A percentile compares a stretch with the other conserved stretches of the same genome.
These are phyloP conservation scores for Daldinia bambusicola DNA, from an alignment of 495 filamentous ascomycete genomes.

Conservation along the genomic window DNA sequence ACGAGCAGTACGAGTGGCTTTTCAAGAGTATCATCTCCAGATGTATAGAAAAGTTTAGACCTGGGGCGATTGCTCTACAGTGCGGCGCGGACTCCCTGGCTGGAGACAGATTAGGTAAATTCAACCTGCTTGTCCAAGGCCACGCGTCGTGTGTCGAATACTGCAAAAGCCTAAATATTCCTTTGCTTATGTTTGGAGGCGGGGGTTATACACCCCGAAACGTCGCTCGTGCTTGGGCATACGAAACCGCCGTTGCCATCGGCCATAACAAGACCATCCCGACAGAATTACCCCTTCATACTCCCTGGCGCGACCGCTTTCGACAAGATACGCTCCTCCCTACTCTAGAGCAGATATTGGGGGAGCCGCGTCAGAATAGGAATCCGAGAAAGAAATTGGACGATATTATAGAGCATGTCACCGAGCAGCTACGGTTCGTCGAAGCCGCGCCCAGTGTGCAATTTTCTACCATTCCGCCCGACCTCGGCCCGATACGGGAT, in stretches of 20 bases:
- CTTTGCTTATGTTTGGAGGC: slow-evolving; percentile 89
- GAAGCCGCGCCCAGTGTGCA: slow-evolving; percentile 87
- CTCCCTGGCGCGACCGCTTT: slow-evolving; percentile 83
- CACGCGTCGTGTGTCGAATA: slow-evolving; percentile 92
- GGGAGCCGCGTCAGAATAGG: slow-evolving; percentile 72
- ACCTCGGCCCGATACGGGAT: slow-evolving; percentile 76
- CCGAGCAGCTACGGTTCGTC: slow-evolving; percentile 88
- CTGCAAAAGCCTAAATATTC: slow-evolving; percentile 79
- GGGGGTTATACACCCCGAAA: slow-evolving; percentile 98
- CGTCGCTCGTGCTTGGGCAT: slow-evolving; percentile 94
- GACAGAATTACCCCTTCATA: slow-evolving; percentile 73
- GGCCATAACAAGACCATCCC: slow-evolving; percentile 76
- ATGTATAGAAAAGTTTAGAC: slow-evolving; percentile 79
- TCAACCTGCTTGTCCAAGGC: slow-evolving; percentile 94
- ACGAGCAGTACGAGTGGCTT: slow-evolving; percentile 85
- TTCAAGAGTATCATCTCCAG: slow-evolving; percentile 83
- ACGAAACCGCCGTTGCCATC: slow-evolving; percentile 92
- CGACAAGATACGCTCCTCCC: slow-evolving; percentile 86
- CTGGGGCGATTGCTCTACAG: slow-evolving; percentile 90
- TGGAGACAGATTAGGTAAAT: slow-evolving; percentile 90
- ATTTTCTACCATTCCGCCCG: slow-evolving; percentile 80
- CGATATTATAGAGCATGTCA: slow-evolving; percentile 75
- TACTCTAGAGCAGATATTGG: slow-evolving; percentile 71
- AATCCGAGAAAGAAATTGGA: slow-evolving; percentile 81
- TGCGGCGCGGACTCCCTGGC: slow-evolving; percentile 96